These are phyloP conservation scores for Metarhizium robertsii DNA, from an alignment of 2,329 filamentous ascomycete species.

Conservation along the genomic window DNA sequence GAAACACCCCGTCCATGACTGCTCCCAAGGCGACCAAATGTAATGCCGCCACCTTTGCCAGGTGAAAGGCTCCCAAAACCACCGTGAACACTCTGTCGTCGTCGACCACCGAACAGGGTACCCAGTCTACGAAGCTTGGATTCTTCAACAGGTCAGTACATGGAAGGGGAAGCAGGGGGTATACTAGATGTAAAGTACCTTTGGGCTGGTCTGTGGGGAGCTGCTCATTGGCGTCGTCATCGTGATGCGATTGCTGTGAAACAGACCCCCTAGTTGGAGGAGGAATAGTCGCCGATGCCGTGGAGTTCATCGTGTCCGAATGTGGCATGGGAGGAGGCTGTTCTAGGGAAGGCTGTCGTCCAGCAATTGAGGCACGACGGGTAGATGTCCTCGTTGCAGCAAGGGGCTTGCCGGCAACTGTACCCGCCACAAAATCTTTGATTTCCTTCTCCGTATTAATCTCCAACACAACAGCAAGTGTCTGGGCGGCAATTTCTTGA, in stretches of 20 bases:
- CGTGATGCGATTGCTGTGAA: constrained; percentile 4
- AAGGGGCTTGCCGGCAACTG: constrained; percentile 29
- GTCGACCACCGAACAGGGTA: constrained; percentile 54
- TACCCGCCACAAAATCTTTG: constrained; percentile 51
- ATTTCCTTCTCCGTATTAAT: constrained; percentile 84
- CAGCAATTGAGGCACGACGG: constrained; percentile 27
- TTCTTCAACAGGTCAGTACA: constrained; percentile 26
- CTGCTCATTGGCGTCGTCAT: constrained; percentile 5
- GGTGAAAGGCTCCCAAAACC: constrained; percentile 50
- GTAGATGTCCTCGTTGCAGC: constrained; percentile 30
- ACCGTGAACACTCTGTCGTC: constrained; percentile 57
- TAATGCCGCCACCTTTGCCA: constrained; percentile 35
- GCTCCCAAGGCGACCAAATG: constrained; percentile 55
- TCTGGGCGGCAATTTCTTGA: constrained; percentile 65
- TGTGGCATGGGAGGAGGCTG: constrained; percentile 1
- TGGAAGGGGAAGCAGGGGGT: too few relatives aligned
- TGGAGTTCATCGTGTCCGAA: constrained; percentile 1
- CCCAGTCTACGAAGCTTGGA: constrained; percentile 55
- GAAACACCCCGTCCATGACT: constrained; percentile 51
- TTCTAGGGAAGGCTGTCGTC: constrained; percentile 7
- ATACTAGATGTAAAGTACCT: constrained; percentile 2
- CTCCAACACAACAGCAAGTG: constrained; percentile 74
- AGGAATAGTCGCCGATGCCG: background rate
- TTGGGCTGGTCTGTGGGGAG: constrained; percentile 7
- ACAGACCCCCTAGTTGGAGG: constrained; percentile 3